Evolutionary conservation across 176 grass and related monocot genomes (phyloP), one percentile per base, ranked within the genome.

Genomic region (Thinopyrum elongatum): DNA sequence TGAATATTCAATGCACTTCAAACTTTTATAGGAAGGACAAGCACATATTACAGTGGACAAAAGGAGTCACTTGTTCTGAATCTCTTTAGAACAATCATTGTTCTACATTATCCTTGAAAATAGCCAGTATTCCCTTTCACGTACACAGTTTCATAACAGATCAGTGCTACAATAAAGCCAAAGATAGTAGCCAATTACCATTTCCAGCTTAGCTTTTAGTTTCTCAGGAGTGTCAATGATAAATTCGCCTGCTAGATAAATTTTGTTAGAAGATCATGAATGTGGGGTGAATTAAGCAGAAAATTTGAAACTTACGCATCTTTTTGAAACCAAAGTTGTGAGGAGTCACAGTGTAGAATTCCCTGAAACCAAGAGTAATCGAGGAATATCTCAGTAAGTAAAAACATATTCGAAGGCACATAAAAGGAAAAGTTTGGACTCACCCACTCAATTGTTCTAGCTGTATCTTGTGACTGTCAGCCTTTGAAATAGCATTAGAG

Each of bases 321-420:
- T 90, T 98, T 47, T 49, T 93, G 38, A 95, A 98, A 80, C 95
- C 95, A 47, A 98, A 90, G 73, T 98, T 93, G 89, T 95, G 95
- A 90, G 95, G 95, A 66, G 95, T 98, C 77, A 98, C 88, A 1
- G 89, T 91, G 85, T 91, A 91, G 85, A 91, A 91, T 84, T 91
- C 85, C 51, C 85, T 91, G 76, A 81, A 80, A 67, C 7, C 55
- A 65, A 59, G 55, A 47, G 44, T 47, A 47, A 47, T 47, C 12
- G 22, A 76, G 27, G 25, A 80, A 28, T 10, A 75, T 55, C 13
- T 15, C 44, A 47, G 44, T 15, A 47, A 15, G 44, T 15, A 47
- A 47, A 47, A 47, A 14, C 13, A 47, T 47, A 47, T 47, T 15
- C 13, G 0, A 47, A 47, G 44, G 44, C 44, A 47, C 44, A 47